These are phyloP conservation scores for Haplographium delicatum DNA, from an alignment of 495 filamentous ascomycete species.

Conservation along the genomic window DNA sequence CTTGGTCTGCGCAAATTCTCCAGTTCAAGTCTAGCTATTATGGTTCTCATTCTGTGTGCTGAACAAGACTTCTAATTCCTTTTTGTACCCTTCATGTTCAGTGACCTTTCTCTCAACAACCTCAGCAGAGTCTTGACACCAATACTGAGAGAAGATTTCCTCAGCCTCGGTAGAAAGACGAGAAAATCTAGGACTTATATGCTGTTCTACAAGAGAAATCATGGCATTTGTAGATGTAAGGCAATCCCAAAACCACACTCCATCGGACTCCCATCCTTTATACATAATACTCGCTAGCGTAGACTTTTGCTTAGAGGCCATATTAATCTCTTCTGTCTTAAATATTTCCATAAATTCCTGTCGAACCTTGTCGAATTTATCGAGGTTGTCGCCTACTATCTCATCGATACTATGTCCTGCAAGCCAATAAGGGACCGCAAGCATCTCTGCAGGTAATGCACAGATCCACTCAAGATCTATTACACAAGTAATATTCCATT, in stretches of 20 bases:
- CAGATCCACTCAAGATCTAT: slow-evolving; percentile 38
- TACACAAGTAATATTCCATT: slow-evolving; percentile 31
- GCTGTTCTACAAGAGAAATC: slow-evolving; percentile 23
- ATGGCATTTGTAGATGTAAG: slow-evolving; percentile 23
- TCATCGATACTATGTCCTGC: slow-evolving; percentile 27
- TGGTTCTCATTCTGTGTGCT: slow-evolving; percentile 5
- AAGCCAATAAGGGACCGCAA: slow-evolving; percentile 32
- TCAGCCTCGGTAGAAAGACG: slow-evolving; percentile 11
- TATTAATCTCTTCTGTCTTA: slow-evolving; percentile 18
- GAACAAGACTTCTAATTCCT: slow-evolving; percentile 19
- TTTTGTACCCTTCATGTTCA: slow-evolving; percentile 17
- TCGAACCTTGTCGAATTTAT: slow-evolving; percentile 15
- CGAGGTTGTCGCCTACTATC: slow-evolving; percentile 16
- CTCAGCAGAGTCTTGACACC: slow-evolving; percentile 16
- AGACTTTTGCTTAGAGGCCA: slow-evolving; percentile 3
- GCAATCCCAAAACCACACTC: slow-evolving; percentile 17
- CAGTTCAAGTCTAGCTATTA: background rate
- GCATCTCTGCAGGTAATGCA: slow-evolving; percentile 31
- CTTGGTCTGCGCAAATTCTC: background rate
- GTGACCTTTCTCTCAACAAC: slow-evolving; percentile 19
- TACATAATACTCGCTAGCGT: slow-evolving; percentile 8
- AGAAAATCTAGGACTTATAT: slow-evolving; percentile 24
- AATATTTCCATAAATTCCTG: slow-evolving; percentile 19
- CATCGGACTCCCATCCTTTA: slow-evolving; percentile 12
- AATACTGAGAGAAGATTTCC: slow-evolving; percentile 22